A percentile compares a stretch with the other conserved stretches of the same genome.
phyloP scores from a whole-genome alignment of 495 filamentous ascomycete genomes.

The Aspergillus nanangensis region DNA sequence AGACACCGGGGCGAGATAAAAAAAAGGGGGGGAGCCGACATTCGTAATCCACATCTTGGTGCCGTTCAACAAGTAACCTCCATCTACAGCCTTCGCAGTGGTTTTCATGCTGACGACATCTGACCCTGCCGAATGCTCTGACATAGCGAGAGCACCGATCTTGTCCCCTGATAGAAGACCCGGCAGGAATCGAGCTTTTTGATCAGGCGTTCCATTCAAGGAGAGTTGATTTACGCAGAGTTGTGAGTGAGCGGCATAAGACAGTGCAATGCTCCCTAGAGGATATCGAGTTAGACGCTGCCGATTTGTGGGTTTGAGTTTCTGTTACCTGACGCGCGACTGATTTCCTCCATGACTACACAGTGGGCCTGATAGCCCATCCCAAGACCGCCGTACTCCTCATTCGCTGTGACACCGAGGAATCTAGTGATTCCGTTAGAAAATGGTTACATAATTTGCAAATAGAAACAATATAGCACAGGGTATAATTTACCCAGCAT shows the following conservation, averaged over 20 bases:
- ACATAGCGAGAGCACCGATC: slow-evolving; percentile 93
- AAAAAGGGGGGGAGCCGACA: slow-evolving; percentile 29
- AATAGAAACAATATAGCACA: not conserved
- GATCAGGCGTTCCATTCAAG: slow-evolving; percentile 74
- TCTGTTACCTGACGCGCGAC: slow-evolving; percentile 53
- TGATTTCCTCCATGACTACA: slow-evolving; percentile 89
- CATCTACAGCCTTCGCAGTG: slow-evolving; percentile 70
- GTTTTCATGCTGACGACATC: slow-evolving; percentile 97
- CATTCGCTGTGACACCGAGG: slow-evolving; percentile 89
- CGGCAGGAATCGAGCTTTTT: slow-evolving; percentile 78
- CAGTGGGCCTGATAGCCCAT: slow-evolving; percentile 98
- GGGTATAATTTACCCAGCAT: slow-evolving; percentile 56
- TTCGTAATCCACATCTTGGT: slow-evolving; percentile 99
- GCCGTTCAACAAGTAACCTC: slow-evolving; percentile 81
- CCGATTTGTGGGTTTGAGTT: slow-evolving; percentile 1
- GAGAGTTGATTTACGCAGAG: slow-evolving; percentile 96
- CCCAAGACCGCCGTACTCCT: slow-evolving; percentile 83
- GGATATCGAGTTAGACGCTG: not conserved
- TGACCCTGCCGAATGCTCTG: slow-evolving; percentile 82
- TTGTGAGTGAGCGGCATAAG: slow-evolving; percentile 94
- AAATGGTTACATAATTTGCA: slow-evolving; percentile 5
- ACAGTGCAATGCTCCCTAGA: slow-evolving; percentile 80
- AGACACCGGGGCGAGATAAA: not conserved
- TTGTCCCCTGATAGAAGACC: slow-evolving; percentile 76
- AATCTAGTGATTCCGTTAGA: slow-evolving; percentile 43